Percentiles rank a stretch among this genome's conserved stretches.
phyloP scores from a whole-genome alignment of 495 filamentous ascomycete genomes.

The Tuber brumale region DNA sequence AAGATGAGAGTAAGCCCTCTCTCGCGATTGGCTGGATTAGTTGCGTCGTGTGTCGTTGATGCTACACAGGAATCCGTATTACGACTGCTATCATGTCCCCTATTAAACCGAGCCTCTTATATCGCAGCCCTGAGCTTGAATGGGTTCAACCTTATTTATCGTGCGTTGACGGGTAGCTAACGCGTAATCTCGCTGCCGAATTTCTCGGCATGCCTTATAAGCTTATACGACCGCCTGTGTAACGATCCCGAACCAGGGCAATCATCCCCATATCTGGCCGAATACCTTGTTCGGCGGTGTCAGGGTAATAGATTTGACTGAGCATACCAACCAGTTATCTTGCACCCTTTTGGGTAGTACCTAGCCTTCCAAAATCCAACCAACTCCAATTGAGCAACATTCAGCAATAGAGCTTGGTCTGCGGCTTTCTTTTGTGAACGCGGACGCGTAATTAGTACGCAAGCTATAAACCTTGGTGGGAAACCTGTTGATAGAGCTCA shows the following conservation, averaged over 20 bases:
- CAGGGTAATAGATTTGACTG: too few relatives aligned
- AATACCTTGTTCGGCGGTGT: too few relatives aligned
- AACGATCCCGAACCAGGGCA: not conserved
- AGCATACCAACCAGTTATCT: not conserved
- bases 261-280: not conserved
- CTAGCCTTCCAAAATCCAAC: not conserved
- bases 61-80: not conserved
- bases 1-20: not conserved
- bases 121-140: not conserved
- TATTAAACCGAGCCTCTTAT: not conserved
- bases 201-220: not conserved
- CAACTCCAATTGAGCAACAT: not conserved
- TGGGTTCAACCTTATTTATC: not conserved
- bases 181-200: constrained; percentile 1
- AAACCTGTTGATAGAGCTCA: not conserved
- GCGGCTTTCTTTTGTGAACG: not conserved
- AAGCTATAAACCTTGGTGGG: not conserved
- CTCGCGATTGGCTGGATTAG: not conserved
- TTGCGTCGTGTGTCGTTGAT: constrained; percentile 1
- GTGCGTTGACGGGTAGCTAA: not conserved
- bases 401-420: not conserved
- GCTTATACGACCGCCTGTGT: not conserved
- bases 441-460: not conserved
- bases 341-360: not conserved
- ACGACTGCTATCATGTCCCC: not conserved